Conservation (phyloP, 805 yeast species). For the Wickerhamiella slavikovae region DNA sequence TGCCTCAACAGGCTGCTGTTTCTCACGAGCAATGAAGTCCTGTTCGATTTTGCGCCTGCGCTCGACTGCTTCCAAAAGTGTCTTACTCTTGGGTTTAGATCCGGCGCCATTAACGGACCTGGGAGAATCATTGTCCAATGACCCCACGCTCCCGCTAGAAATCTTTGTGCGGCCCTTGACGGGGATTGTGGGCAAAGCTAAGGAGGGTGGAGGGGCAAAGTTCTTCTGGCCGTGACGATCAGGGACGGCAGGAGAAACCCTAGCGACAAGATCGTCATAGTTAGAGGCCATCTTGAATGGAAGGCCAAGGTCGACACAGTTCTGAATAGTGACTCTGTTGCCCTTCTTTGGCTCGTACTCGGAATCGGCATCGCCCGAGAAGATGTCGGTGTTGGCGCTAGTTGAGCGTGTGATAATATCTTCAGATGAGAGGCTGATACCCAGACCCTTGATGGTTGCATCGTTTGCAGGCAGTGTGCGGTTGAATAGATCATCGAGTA, state of each 20-base stretch:
- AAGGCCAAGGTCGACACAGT: conserved; percentile 3
- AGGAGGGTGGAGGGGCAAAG: background rate
- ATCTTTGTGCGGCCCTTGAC: too few species aligned
- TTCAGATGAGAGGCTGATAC: background rate
- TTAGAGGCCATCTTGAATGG: conserved; percentile 2
- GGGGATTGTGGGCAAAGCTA: background rate
- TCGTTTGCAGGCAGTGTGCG: background rate
- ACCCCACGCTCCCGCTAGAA: too few species aligned
- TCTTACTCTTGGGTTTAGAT: background rate
- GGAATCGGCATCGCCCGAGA: background rate
- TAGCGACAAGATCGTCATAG: background rate
- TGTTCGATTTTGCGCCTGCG: conserved; percentile 2
- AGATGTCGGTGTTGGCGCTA: background rate
- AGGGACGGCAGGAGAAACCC: background rate
- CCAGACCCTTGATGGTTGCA: background rate
- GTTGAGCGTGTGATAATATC: background rate
- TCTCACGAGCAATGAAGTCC: background rate
- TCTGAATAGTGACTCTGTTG: background rate
- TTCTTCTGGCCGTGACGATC: background rate
- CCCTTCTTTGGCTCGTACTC: background rate
- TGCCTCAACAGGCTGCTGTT: too few species aligned
- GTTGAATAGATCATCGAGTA: conserved; percentile 1
- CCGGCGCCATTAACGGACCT: background rate
- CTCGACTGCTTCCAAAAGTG: conserved; percentile 3
- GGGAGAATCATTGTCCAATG: too few species aligned